phyloP scores from a whole-genome alignment of 129 eudicot genomes.

The Ambrosia artemisiifolia region DNA sequence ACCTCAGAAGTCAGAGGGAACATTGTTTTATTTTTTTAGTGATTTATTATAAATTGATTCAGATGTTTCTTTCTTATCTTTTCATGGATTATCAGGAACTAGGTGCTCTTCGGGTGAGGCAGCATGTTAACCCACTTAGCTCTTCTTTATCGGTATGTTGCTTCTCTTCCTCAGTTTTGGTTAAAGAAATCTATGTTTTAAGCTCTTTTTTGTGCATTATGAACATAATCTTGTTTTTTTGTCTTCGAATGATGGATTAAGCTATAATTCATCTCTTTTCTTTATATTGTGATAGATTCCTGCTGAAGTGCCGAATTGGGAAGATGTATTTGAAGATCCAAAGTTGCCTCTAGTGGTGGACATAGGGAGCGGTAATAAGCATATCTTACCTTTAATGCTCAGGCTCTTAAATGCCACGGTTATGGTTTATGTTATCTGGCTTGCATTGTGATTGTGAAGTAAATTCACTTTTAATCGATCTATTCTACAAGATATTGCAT shows the following conservation, averaged over 20 bases:
- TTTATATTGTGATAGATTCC: conserved; percentile 53
- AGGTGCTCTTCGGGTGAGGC: conserved; percentile 54
- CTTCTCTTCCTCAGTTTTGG: conserved; percentile 1
- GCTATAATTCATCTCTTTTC: not conserved
- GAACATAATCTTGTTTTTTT: conserved; percentile 9
- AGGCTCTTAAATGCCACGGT: not conserved
- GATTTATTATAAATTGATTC: conserved; percentile 1
- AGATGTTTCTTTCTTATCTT: not conserved
- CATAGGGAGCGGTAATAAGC: conserved; percentile 73
- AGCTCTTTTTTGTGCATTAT: not conserved
- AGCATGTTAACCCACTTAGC: conserved; percentile 65
- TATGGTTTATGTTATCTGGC: conserved; percentile 3
- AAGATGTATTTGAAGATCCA: conserved; percentile 66
- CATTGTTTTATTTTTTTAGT: not conserved
- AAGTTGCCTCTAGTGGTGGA: conserved; percentile 89
- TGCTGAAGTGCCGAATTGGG: conserved; percentile 74
- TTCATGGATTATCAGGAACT: conserved; percentile 36
- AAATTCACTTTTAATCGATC: not conserved
- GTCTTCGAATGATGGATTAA: conserved; percentile 1
- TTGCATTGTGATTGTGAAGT: not conserved
- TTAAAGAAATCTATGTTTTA: not conserved
- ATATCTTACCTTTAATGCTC: not conserved
- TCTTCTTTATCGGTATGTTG: conserved; percentile 23
- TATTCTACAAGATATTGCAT: not conserved
- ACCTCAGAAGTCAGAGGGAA: not conserved